Percentiles rank a stretch among this genome's conserved stretches.
These are phyloP conservation scores for Aspergillus haitiensis DNA, from an alignment of 495 filamentous ascomycete genomes.

Conservation along the genomic window DNA sequence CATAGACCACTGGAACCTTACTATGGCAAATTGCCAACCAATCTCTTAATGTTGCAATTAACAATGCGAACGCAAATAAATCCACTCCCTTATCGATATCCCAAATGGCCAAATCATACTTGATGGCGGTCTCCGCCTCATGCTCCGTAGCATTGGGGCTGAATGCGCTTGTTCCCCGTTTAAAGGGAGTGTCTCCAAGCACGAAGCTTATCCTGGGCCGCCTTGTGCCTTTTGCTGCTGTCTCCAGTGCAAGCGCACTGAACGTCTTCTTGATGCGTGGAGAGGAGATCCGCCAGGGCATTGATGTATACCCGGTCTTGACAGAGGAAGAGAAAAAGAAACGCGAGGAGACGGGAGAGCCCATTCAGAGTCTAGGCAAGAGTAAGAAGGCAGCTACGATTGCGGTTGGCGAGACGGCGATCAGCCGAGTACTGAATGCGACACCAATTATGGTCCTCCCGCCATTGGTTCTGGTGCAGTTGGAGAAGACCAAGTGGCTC, in stretches of 20 bases:
- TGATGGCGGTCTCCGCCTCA: conserved; percentile 85
- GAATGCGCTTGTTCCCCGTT: conserved; percentile 81
- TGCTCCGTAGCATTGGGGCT: conserved; percentile 94
- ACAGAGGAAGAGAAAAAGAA: conserved; percentile 39
- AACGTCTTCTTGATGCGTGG: conserved; percentile 98
- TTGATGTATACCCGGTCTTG: conserved; percentile 86
- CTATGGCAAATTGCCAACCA: conserved; percentile 97
- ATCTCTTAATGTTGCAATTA: conserved; percentile 96
- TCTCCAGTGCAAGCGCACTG: conserved; percentile 82
- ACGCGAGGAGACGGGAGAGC: conserved; percentile 58
- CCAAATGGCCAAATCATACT: conserved; percentile 84
- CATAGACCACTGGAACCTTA: conserved; percentile 79
- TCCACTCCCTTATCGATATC: conserved; percentile 78
- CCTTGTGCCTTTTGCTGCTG: conserved; percentile 92
- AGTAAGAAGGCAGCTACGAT: conserved; percentile 81
- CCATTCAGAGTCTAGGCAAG: conserved; percentile 73
- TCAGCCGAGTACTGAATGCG: conserved; percentile 85
- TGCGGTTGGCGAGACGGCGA: conserved; percentile 88
- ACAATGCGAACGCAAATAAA: conserved; percentile 96
- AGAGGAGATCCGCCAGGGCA: conserved; percentile 88
- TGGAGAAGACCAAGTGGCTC: conserved; percentile 63
- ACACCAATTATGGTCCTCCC: conserved; percentile 97
- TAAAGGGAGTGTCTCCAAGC: conserved; percentile 71
- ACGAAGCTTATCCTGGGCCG: conserved; percentile 72
- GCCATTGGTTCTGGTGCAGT: conserved; percentile 76